Evolutionary conservation across 2,329 filamentous ascomycete genomes (phyloP).

Genomic region (Colletotrichum simmondsii): DNA sequence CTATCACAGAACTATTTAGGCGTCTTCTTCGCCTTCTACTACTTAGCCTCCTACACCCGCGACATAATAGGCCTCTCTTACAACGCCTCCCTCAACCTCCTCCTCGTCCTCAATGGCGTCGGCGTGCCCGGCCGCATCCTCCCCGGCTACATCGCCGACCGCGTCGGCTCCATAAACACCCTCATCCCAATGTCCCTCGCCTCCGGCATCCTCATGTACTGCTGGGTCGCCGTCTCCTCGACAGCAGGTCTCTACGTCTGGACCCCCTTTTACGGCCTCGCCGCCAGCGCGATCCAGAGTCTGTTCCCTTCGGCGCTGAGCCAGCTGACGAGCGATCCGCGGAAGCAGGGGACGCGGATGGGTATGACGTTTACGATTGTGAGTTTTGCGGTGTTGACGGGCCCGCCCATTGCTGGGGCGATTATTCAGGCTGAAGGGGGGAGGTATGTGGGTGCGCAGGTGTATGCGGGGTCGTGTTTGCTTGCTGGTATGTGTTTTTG

Average conservation of each 20-base stretch:
- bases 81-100: conserved; percentile 65
- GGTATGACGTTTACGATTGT: conserved; percentile 69
- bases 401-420: conserved; percentile 62
- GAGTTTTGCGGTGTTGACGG: conserved; percentile 63
- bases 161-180: conserved; percentile 68
- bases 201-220: conserved; percentile 58
- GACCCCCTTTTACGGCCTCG: conserved; percentile 71
- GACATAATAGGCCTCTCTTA: conserved; percentile 56
- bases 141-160: conserved; percentile 69
- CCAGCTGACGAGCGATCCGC: conserved; percentile 62
- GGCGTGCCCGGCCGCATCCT: conserved; percentile 68
- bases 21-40: conserved; percentile 70
- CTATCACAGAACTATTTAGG: conserved; percentile 57
- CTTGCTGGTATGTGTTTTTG: conserved; percentile 54
- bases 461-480: conserved; percentile 57
- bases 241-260: conserved; percentile 69
- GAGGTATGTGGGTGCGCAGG: conserved; percentile 59
- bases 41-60: conserved; percentile 62
- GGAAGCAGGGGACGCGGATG: conserved; percentile 64
- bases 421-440: conserved; percentile 55
- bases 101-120: conserved; percentile 74
- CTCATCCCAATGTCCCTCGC: conserved; percentile 60
- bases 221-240: conserved; percentile 68
- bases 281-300: conserved; percentile 71
- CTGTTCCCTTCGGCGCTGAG: conserved; percentile 73